Conservation (phyloP, 148 eudicot genomes). For the Amaranthus cruentus region DNA sequence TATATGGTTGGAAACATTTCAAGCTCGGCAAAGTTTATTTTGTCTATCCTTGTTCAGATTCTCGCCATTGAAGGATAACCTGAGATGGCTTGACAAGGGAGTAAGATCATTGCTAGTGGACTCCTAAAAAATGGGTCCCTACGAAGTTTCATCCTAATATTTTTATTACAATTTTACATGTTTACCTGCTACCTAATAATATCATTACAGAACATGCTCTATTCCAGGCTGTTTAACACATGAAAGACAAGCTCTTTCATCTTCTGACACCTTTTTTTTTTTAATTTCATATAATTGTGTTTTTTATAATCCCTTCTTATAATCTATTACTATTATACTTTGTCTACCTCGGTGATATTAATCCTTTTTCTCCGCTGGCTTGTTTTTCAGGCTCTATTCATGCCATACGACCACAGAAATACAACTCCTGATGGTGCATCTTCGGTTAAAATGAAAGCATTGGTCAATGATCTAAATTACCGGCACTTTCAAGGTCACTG, state of each 20-base stretch:
- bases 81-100: too few species aligned
- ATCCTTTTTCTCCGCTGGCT: constrained; percentile 8
- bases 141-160: too few species aligned
- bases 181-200: too few species aligned
- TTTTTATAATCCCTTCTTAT: background rate
- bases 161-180: too few species aligned
- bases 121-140: too few species aligned
- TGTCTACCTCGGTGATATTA: constrained; percentile 6
- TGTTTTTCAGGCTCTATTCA: constrained; percentile 73
- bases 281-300: constrained; percentile 4
- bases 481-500: constrained; percentile 73
- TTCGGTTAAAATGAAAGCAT: constrained; percentile 54
- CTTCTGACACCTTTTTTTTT: background rate
- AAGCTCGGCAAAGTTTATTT: too few species aligned
- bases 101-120: too few species aligned
- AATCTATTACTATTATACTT: too few species aligned
- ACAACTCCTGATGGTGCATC: constrained; percentile 70
- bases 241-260: background rate
- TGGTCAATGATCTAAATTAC: constrained; percentile 71
- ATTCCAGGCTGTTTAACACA: background rate
- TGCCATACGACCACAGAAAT: constrained; percentile 99
- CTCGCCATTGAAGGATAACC: too few species aligned
- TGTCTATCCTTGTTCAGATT: too few species aligned
- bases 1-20: too few species aligned
- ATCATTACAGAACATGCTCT: too few species aligned